These are phyloP conservation scores for Phaeosphaeriaceae sp. DNA, from an alignment of 2,329 filamentous ascomycete species.

Conservation along the genomic window DNA sequence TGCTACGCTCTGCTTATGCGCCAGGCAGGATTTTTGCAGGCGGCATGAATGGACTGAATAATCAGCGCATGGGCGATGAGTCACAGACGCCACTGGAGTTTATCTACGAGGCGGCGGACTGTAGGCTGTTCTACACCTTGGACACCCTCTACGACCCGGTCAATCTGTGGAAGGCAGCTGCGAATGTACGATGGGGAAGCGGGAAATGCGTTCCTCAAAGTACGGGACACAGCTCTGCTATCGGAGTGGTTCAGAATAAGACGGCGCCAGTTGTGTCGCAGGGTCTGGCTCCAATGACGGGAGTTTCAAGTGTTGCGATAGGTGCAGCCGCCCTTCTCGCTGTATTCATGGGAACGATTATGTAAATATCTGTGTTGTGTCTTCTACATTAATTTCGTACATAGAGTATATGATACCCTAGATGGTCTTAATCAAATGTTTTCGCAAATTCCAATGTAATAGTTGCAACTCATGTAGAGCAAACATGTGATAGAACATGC, in stretches of 20 bases:
- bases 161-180: slow-evolving; percentile 55
- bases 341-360: background rate
- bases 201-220: slow-evolving; percentile 23
- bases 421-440: background rate
- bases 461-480: too few relatives aligned
- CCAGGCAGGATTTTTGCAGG: slow-evolving; percentile 6
- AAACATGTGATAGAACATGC: background rate
- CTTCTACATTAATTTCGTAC: background rate
- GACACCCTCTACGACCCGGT: slow-evolving; percentile 57
- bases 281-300: background rate
- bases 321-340: background rate
- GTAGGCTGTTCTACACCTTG: slow-evolving; percentile 64
- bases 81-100: slow-evolving; percentile 60
- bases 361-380: background rate
- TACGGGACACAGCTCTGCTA: slow-evolving; percentile 18
- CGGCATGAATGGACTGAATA: slow-evolving; percentile 27
- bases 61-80: slow-evolving; percentile 33
- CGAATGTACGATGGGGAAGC: slow-evolving; percentile 25
- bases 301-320: background rate
- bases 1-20: slow-evolving; percentile 10
- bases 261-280: background rate
- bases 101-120: slow-evolving; percentile 65
- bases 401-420: background rate
- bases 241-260: slow-evolving; percentile 9
- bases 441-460: background rate